Percentiles rank a stretch among this genome's conserved stretches.
phyloP scores from a whole-genome alignment of 2,329 filamentous ascomycete genomes.

The Zymoseptoria crescenta region DNA sequence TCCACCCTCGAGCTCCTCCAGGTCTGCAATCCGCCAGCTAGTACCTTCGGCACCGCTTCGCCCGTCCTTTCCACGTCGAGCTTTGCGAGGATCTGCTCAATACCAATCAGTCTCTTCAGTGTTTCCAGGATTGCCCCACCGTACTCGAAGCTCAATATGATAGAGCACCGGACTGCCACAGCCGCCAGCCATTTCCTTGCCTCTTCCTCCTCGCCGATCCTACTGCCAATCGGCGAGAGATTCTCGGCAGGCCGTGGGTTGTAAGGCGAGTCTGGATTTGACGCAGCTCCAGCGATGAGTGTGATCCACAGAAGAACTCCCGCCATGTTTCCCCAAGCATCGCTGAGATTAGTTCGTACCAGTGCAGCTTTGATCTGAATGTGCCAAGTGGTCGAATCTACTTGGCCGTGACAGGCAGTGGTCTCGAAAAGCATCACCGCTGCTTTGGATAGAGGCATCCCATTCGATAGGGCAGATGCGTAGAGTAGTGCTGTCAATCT shows the following conservation, averaged over 20 bases:
- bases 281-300: conserved; percentile 26
- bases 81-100: conserved; percentile 19
- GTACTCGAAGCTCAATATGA: conserved; percentile 27
- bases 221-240: not conserved
- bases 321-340: conserved; percentile 28
- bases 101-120: conserved; percentile 21
- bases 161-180: conserved; percentile 24
- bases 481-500: conserved; percentile 24
- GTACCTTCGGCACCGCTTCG: not conserved
- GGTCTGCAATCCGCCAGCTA: not conserved
- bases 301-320: conserved; percentile 29
- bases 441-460: conserved; percentile 19
- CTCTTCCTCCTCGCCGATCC: conserved; percentile 18
- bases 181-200: conserved; percentile 26
- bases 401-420: not conserved
- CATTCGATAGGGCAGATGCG: conserved; percentile 19
- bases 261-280: conserved; percentile 13
- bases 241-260: conserved; percentile 6
- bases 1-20: not conserved
- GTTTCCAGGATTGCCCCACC: conserved; percentile 22
- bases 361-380: conserved; percentile 21
- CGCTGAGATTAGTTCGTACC: conserved; percentile 20
- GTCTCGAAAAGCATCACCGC: conserved; percentile 5
- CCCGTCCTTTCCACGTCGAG: conserved; percentile 3
- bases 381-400: conserved; percentile 9